Evolutionary conservation across 2,329 filamentous ascomycete species (phyloP).

Genomic region (Akanthomyces muscarius): DNA sequence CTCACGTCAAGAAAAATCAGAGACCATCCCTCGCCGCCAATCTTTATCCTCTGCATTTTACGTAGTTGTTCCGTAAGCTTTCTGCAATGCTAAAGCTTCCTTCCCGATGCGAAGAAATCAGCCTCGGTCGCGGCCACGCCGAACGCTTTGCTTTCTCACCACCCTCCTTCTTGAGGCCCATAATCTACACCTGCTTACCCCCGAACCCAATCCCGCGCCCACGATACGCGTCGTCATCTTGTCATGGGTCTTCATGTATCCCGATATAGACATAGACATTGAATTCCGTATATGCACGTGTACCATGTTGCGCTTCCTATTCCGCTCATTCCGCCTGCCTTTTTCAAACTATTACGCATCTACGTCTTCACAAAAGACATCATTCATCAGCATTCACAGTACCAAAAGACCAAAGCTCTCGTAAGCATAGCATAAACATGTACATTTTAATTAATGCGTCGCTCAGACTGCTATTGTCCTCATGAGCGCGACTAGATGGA

Average conservation of each 20-base stretch:
- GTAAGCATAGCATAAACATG: conserved; percentile 4
- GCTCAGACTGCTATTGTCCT: background rate
- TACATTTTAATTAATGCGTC: conserved; percentile 9
- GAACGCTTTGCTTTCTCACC: background rate
- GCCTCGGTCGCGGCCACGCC: background rate
- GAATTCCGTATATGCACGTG: background rate
- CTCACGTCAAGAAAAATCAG: too few species aligned
- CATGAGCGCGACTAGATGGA: background rate
- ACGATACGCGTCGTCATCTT: background rate
- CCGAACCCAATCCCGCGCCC: conserved; percentile 8
- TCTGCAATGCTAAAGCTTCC: too few species aligned
- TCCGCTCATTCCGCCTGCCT: background rate
- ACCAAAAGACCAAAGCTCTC: background rate
- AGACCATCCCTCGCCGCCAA: too few species aligned
- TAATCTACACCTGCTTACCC: background rate
- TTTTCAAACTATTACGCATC: background rate
- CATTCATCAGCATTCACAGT: too few species aligned
- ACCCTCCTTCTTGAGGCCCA: background rate
- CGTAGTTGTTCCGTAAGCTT: too few species aligned
- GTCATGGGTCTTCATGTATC: background rate
- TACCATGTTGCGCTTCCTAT: background rate
- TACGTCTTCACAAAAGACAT: background rate
- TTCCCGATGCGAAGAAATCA: too few species aligned
- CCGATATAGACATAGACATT: background rate
- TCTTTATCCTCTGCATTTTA: too few species aligned